Percentiles rank a stretch among this genome's conserved stretches.
These are phyloP conservation scores for Curvularia lunata DNA, from an alignment of 2,329 filamentous ascomycete genomes.

Conservation along the genomic window DNA sequence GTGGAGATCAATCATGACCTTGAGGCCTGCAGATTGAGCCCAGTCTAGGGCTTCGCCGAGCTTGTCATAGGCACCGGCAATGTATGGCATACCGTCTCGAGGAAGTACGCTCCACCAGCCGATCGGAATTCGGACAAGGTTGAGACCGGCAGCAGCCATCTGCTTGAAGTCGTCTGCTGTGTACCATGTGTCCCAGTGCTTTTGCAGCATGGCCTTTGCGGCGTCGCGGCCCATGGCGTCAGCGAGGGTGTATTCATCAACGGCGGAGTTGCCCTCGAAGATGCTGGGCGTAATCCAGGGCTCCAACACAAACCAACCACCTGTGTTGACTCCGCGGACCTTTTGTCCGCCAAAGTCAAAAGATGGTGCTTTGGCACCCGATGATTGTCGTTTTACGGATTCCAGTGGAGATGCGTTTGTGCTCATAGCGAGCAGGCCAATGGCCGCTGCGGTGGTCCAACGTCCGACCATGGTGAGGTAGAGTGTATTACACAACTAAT, in stretches of 20 bases:
- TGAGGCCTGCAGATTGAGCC: conserved; percentile 64
- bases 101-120: conserved; percentile 69
- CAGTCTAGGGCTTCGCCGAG: conserved; percentile 65
- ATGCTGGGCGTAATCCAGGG: conserved; percentile 69
- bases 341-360: conserved; percentile 63
- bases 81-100: conserved; percentile 63
- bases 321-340: conserved; percentile 69
- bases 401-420: conserved; percentile 41
- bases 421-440: conserved; percentile 41
- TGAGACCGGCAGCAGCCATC: conserved; percentile 64
- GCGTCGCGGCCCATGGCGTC: conserved; percentile 57
- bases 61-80: conserved; percentile 65
- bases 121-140: conserved; percentile 69
- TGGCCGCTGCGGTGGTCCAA: conserved; percentile 31
- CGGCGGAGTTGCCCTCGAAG: conserved; percentile 60
- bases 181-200: conserved; percentile 67
- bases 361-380: conserved; percentile 35
- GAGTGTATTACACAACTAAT: conserved; percentile 16
- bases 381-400: conserved; percentile 27
- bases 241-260: conserved; percentile 65
- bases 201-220: conserved; percentile 55
- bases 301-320: conserved; percentile 69
- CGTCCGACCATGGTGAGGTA: conserved; percentile 36
- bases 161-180: conserved; percentile 61
- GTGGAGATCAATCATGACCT: conserved; percentile 72